A percentile compares a stretch with the other conserved stretches of the same genome.
Conservation (phyloP, 176 grass and related monocot species). For the Oryza meyeriana region DNA sequence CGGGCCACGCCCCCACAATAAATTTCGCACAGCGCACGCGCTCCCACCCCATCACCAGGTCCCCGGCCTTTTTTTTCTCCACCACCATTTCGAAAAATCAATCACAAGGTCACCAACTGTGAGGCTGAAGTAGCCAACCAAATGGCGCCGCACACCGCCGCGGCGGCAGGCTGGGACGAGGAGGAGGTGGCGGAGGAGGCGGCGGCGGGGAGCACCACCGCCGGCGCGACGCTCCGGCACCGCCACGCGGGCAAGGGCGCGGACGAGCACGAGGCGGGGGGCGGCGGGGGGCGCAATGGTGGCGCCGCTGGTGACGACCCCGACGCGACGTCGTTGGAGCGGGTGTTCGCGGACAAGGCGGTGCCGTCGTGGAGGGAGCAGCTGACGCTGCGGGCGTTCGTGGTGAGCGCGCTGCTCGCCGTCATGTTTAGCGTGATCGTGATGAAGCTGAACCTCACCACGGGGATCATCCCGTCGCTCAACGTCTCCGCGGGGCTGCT, state of each 20-base stretch:
- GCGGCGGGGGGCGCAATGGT: neutral
- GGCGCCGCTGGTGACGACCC: neutral
- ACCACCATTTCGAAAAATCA: neutral
- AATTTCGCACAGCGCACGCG: conserved; percentile 18
- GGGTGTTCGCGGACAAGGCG: conserved; percentile 53
- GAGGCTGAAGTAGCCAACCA: neutral
- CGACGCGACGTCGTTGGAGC: conserved; percentile 48
- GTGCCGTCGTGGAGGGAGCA: conserved; percentile 75
- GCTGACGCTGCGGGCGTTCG: conserved; percentile 69
- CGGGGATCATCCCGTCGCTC: conserved; percentile 89
- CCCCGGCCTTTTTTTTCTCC: neutral
- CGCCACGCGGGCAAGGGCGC: conserved; percentile 31
- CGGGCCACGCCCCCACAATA: conserved; percentile 3
- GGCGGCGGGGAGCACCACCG: neutral
- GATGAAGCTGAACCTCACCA: conserved; percentile 99
- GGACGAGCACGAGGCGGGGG: neutral
- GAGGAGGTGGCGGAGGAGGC: conserved; percentile 38
- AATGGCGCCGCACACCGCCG: conserved; percentile 26
- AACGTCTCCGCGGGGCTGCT: conserved; percentile 91
- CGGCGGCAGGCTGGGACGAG: neutral
- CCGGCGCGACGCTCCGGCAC: conserved; percentile 29
- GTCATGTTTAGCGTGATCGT: conserved; percentile 87
- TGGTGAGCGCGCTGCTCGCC: conserved; percentile 59
- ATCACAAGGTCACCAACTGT: neutral
- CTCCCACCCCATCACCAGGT: neutral